A percentile compares a stretch with the other conserved stretches of the same genome.
Evolutionary conservation across 805 yeast genomes (phyloP).

Genomic region (Nematodospora valgi): DNA sequence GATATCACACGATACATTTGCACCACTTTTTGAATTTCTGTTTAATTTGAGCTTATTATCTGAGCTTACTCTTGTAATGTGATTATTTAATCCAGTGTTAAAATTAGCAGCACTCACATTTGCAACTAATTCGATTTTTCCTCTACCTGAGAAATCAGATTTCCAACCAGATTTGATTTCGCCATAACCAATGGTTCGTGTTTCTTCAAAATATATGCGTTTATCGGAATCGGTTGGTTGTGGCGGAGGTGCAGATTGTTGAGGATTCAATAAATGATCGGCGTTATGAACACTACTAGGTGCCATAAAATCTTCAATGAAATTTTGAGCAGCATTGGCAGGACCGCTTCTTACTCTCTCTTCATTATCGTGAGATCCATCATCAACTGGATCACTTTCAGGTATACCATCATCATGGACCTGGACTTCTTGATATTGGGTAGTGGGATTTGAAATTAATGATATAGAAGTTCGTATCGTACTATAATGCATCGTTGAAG

Average conservation of each 20-base stretch:
- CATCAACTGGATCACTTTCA: conserved; percentile 12
- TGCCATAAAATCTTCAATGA: conserved; percentile 23
- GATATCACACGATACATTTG: conserved; percentile 74
- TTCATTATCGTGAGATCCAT: conserved; percentile 12
- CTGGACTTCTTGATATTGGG: conserved; percentile 1
- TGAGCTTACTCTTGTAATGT: conserved; percentile 41
- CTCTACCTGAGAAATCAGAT: conserved; percentile 76
- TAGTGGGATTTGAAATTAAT: conserved; percentile 4
- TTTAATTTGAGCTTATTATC: conserved; percentile 21
- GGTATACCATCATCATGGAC: background rate
- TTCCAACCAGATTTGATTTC: conserved; percentile 94
- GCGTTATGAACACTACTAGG: background rate
- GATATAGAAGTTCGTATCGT: conserved; percentile 25
- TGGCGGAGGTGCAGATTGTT: conserved; percentile 1
- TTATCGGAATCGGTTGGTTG: conserved; percentile 15
- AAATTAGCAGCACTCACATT: conserved; percentile 61
- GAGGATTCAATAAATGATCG: background rate
- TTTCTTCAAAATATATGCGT: conserved; percentile 63
- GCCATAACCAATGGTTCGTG: conserved; percentile 69
- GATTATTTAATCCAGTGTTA: conserved; percentile 50
- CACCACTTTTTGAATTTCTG: conserved; percentile 30
- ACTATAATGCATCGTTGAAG: conserved; percentile 23
- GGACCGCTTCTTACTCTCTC: conserved; percentile 20
- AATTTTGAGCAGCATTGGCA: conserved; percentile 21
- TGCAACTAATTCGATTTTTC: conserved; percentile 75